Evolutionary conservation across 352 stramenopile species (phyloP), one percentile per base, ranked within the genome.

Genomic region (Phytophthora uliginosa): DNA sequence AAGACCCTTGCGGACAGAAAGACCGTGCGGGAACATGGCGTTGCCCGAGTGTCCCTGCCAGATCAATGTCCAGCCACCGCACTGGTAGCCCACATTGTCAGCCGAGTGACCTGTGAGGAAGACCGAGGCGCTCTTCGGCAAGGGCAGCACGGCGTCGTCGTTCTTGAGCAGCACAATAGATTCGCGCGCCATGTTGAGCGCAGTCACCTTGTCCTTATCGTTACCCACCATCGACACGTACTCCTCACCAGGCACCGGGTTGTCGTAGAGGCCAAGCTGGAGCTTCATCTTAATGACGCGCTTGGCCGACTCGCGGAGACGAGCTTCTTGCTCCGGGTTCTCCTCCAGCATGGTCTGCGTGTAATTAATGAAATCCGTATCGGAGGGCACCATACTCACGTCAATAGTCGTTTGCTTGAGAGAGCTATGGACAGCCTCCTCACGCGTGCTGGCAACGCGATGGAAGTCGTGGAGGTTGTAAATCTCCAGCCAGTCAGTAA

Each of bases 401-500:
- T 98, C 94, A 36, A 98, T 80, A 17, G 81, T 85, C 9, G 90
- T 95, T 34, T 95, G 78, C 36, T 63, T 55, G 9, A 98, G 79
- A 31, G 88, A 78, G 48, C 90, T 80, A 3, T 73, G 65, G 0
- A 94, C 74, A 5, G 92, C 89, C 17, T 93, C 76, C 4, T 82
- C 71, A 20, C 74, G n/a, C 5, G 69, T 78, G 5, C 22, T 45
- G 0, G 81, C 73, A 8, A 90, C 72, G 10, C 85, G 83, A 20
- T 92, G 85, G 42, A 76, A 90, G 33, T 80, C 69, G 17, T 85
- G 50, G 8, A 97, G 68, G 59, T 98, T 98, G 57, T 93, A 86
- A 20, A 98, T 98, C 72, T 98, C 93, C 10, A 69, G 77, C 77
- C 95, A 98, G 72, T 98, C 94, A 0, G 93, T 97, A 2, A 98